Evolutionary conservation across 2,329 filamentous ascomycete species (phyloP), one percentile per base, ranked within the genome.

Genomic region (Knoxdaviesia capensis): DNA sequence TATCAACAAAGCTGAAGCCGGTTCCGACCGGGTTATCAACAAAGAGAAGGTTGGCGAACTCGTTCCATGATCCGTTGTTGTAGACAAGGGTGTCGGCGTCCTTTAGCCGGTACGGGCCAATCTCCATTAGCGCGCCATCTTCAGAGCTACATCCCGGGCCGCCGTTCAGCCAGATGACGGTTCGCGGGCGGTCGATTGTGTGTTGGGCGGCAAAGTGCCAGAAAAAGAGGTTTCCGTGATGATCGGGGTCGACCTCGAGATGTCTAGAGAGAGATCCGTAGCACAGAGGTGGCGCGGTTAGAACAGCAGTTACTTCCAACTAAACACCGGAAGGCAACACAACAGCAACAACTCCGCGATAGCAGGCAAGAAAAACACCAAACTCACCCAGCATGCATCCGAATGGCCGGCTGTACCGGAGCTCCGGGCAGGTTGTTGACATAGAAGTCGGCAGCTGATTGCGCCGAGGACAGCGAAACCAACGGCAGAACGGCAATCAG

Each of bases 171-270:
- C 92, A 98, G 53, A 98, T 77, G 7, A 98, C 81, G 3, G 87
- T 94, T 44, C 90, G 75, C 57, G 90, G 83, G 51, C 72, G 75
- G 56, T 96, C 83, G 44, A 86, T 88, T 50, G 98, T 94, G 58
- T 98, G 90, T 50, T 83, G 74, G 56, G 96, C 96, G 56, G 94
- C 77, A 56, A 83, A 94, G 54, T 94, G 84, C 90, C 90, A 98
- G 67, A 98, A 98, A 68, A 96, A 98, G 11, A 98, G 63, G 59
- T 96, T 93, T 51, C 85, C 88, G 56, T 96, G 85, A 57, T 80
- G 73, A 49, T 85, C 77, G 20, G 80, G 73, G 33, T 77, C 81
- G 53, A 98, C 71, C 61, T 96, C 87, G 58, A 98, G 80, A 63
- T 98, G 90, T 43, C 86, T 94, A 56, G 6, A 44, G 33, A 39